A percentile compares a stretch with the other conserved stretches of the same genome.
Conservation (phyloP, 2,329 filamentous ascomycete genomes). For the Epichloe coenophiala region DNA sequence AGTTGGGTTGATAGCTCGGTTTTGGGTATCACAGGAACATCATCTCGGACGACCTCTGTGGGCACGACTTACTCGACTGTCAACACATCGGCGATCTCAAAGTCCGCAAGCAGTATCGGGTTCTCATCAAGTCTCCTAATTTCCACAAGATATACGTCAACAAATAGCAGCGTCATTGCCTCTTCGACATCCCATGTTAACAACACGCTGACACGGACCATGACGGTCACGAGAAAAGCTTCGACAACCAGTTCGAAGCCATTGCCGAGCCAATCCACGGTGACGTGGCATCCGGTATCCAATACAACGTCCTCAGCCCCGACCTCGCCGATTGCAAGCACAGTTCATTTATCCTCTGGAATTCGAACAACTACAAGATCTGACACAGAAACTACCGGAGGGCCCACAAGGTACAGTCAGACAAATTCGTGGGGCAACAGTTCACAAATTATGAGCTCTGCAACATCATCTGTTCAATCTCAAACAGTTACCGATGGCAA, state of each 20-base stretch:
- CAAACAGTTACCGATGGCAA: neutral
- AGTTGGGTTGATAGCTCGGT: conserved; percentile 3
- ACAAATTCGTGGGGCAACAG: neutral
- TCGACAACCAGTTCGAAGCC: neutral
- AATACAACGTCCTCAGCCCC: neutral
- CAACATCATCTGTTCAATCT: neutral
- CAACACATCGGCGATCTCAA: neutral
- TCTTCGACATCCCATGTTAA: neutral
- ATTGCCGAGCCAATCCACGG: neutral
- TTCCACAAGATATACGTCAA: neutral
- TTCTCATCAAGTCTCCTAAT: neutral
- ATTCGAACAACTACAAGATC: neutral
- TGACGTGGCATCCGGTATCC: neutral
- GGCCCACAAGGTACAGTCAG: neutral
- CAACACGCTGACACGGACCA: neutral
- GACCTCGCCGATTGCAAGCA: neutral
- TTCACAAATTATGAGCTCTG: neutral
- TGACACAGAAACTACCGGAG: neutral
- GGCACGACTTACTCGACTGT: neutral
- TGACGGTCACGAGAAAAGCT: neutral
- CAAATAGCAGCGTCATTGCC: neutral
- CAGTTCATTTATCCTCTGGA: neutral
- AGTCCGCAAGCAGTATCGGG: neutral
- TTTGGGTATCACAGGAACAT: conserved; percentile 4
- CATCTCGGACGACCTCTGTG: neutral